A percentile compares a stretch with the other conserved stretches of the same genome.
These are phyloP conservation scores for Withania somnifera DNA, from an alignment of 305 asterid genomes.

Conservation along the genomic window DNA sequence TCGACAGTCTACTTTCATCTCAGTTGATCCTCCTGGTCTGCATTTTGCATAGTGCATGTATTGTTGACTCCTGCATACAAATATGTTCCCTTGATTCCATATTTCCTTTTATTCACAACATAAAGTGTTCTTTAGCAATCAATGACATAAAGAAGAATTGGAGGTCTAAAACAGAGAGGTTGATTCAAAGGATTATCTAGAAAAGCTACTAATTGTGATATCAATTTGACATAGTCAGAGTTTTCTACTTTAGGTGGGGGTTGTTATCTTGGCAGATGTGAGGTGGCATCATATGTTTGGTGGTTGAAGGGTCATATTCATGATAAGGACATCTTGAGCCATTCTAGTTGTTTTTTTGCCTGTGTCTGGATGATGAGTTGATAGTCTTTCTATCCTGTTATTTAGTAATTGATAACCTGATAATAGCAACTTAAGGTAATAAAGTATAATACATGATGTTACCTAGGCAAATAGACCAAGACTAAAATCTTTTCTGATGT, in stretches of 20 bases:
- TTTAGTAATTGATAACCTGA: too few species aligned
- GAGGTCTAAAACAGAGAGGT: not conserved
- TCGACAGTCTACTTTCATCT: not conserved
- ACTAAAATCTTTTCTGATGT: constrained; percentile 88
- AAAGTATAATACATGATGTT: constrained; percentile 4
- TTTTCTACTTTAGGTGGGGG: not conserved
- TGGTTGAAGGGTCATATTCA: not conserved
- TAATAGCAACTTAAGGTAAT: not conserved
- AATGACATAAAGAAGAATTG: not conserved
- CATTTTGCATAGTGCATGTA: not conserved
- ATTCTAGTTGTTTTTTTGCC: not conserved
- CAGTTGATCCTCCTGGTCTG: not conserved
- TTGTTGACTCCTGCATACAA: not conserved
- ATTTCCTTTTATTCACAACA: not conserved
- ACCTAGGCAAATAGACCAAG: constrained; percentile 95
- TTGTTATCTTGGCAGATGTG: not conserved
- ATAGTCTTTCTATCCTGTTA: too few species aligned
- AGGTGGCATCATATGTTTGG: not conserved
- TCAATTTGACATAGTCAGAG: not conserved
- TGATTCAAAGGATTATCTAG: not conserved
- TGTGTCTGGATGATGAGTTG: not conserved
- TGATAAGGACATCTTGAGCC: not conserved
- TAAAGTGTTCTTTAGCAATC: not conserved
- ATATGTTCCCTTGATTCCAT: not conserved
- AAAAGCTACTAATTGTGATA: not conserved